phyloP scores from a whole-genome alignment of 176 grass and related monocot species.

The Microstegium vimineum region DNA sequence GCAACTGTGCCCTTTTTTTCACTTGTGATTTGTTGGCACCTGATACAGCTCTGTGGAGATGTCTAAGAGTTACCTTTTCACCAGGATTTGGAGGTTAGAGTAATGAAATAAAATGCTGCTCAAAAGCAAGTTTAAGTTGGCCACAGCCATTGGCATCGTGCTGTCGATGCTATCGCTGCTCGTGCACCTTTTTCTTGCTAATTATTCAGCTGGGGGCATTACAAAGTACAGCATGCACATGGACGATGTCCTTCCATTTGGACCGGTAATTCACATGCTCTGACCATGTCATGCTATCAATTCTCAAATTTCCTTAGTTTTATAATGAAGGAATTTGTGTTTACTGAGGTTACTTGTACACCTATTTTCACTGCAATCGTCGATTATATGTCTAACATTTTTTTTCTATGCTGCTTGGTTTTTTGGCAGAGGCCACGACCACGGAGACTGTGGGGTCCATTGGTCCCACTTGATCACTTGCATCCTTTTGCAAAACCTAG shows the following conservation, averaged over 20 bases:
- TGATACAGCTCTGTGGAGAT: background rate
- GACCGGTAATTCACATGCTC: slow-evolving; percentile 45
- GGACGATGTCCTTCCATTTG: slow-evolving; percentile 60
- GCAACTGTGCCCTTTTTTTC: background rate
- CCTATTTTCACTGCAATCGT: background rate
- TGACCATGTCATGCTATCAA: background rate
- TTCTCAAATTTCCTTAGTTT: background rate
- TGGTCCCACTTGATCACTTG: slow-evolving; percentile 56
- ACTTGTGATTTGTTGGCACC: background rate
- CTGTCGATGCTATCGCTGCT: slow-evolving; percentile 78
- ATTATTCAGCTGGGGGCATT: slow-evolving; percentile 69
- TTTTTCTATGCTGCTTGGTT: slow-evolving; percentile 6
- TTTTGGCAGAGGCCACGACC: slow-evolving; percentile 57
- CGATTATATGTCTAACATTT: slow-evolving; percentile 15
- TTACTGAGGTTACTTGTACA: background rate
- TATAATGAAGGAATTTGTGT: background rate
- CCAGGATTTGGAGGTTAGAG: slow-evolving; percentile 37
- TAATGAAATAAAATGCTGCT: slow-evolving; percentile 86
- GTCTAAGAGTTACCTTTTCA: slow-evolving; percentile 2
- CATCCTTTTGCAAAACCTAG: slow-evolving; percentile 71
- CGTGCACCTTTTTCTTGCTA: slow-evolving; percentile 87
- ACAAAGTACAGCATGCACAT: slow-evolving; percentile 52
- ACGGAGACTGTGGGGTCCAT: slow-evolving; percentile 81
- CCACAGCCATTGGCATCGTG: slow-evolving; percentile 66
- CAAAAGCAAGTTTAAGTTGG: slow-evolving; percentile 93